phyloP scores from a whole-genome alignment of 2,329 filamentous ascomycete species.

The Colletotrichum ledebouriae region DNA sequence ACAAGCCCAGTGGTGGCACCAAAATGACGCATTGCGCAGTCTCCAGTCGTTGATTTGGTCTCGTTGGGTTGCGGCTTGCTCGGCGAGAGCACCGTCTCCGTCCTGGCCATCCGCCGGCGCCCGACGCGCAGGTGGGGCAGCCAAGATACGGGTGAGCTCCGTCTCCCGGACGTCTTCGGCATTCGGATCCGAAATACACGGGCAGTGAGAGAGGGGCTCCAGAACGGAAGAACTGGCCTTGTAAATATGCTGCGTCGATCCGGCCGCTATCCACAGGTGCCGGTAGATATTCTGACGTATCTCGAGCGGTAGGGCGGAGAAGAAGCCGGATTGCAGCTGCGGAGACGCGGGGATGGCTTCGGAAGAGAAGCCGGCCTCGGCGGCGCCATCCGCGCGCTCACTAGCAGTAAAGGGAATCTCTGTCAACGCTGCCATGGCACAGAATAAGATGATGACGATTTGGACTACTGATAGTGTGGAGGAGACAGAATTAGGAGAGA shows the following conservation, averaged over 20 bases:
- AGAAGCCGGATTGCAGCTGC: constrained; percentile 31
- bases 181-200: constrained; percentile 28
- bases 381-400: background rate
- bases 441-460: background rate
- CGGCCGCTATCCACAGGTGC: constrained; percentile 30
- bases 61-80: constrained; percentile 1
- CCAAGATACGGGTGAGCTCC: constrained; percentile 26
- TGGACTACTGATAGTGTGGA: no score
- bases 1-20: constrained; percentile 37
- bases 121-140: constrained; percentile 11
- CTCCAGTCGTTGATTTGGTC: constrained; percentile 33
- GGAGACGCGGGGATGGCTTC: background rate
- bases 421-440: background rate
- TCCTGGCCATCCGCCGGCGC: background rate
- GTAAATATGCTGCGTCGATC: constrained; percentile 34
- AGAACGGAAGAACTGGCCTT: constrained; percentile 18
- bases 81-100: background rate
- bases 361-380: constrained; percentile 5
- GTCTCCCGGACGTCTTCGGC: constrained; percentile 34
- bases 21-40: constrained; percentile 15
- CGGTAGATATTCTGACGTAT: constrained; percentile 35
- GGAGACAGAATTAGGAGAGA: background rate
- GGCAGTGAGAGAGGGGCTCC: constrained; percentile 33
- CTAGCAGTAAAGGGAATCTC: background rate
- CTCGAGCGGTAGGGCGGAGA: constrained; percentile 31